Base-by-base conservation (phyloP, 345 rosid genomes). In the Rubroshorea leprosula region DNA sequence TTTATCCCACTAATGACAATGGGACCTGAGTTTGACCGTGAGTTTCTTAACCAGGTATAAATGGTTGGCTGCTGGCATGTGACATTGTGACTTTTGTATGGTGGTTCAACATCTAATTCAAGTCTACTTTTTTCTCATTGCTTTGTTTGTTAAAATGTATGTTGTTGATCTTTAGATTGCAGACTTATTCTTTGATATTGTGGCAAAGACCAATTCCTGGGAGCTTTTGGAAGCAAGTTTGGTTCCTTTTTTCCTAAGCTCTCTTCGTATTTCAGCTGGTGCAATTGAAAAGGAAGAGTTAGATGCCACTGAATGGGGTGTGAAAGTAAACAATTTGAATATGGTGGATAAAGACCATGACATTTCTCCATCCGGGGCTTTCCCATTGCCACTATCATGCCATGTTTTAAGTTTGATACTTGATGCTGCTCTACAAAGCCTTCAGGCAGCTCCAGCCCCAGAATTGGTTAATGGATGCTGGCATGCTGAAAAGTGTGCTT, bases 161-260 rank as follows among this genome's bases (percentile, higher is more conserved):
- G 52, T 22, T 72, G 57, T 73, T 63, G 62, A 24, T 38, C 24
- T 23, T 54, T 66, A 92, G 98, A 76, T 83, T 64, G 71, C 78
- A 27, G 81, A 83, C 49, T 77, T 76, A 15, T 76, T 89, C 68
- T 76, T 92, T 62, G 72, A 73, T 71, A 86, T 79, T 58, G 89
- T 86, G 66, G 71, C 18, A 14, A 66, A 67, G 65, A 82, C 83
- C 51, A 63, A 78, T 57, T 62, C 83, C 29, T 84, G 96, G 93
- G 74, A 44, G 46, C 51, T 62, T 49, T 64, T 92, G 72, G 82
- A 79, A 75, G 73, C 63, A 72, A 80, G 65, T 22, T 77, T 86
- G 83, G 85, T 92, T 51, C 93, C 95, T 25, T 86, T 78, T 80
- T 74, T 77, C 51, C 67, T 92, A 23, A 78, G 84, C 69, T 83